phyloP scores from a whole-genome alignment of 192 early-diverging fungal genomes.

The Backusella tuberculispora region DNA sequence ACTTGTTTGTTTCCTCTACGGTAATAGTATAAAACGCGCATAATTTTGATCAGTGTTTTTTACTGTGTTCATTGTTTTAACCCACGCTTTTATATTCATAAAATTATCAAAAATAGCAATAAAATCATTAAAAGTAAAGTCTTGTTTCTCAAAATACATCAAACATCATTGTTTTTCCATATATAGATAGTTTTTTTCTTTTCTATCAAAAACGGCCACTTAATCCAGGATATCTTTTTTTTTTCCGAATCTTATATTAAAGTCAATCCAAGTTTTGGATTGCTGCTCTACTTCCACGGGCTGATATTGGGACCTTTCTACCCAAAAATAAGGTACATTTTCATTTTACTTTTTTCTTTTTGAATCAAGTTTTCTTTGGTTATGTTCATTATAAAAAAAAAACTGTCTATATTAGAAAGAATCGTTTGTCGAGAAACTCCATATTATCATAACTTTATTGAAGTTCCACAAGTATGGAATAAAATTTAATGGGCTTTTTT shows the following conservation, averaged over 20 bases:
- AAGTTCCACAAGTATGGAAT: neutral
- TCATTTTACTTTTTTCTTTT: no score
- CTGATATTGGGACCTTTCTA: neutral
- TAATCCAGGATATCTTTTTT: neutral
- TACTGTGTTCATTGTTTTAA: neutral
- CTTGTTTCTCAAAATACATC: neutral
- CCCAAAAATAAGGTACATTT: neutral
- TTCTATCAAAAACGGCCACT: neutral
- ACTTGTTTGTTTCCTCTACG: no score
- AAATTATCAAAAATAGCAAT: neutral
- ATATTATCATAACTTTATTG: no score
- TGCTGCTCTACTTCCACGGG: neutral
- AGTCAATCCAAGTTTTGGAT: neutral
- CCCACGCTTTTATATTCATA: neutral
- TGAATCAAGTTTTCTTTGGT: no score
- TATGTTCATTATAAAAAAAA: no score
- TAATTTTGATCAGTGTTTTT: neutral
- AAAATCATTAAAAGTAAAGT: neutral
- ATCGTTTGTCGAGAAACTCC: no score
- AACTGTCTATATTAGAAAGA: no score
- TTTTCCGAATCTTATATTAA: neutral
- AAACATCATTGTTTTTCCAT: constrained; percentile 5
- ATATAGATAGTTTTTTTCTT: neutral
- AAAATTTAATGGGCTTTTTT: neutral
- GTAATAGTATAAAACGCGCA: neutral